A percentile compares a stretch with the other conserved stretches of the same genome.
Evolutionary conservation across 2,329 filamentous ascomycete species (phyloP).

Genomic region (Botrytis byssoidea): DNA sequence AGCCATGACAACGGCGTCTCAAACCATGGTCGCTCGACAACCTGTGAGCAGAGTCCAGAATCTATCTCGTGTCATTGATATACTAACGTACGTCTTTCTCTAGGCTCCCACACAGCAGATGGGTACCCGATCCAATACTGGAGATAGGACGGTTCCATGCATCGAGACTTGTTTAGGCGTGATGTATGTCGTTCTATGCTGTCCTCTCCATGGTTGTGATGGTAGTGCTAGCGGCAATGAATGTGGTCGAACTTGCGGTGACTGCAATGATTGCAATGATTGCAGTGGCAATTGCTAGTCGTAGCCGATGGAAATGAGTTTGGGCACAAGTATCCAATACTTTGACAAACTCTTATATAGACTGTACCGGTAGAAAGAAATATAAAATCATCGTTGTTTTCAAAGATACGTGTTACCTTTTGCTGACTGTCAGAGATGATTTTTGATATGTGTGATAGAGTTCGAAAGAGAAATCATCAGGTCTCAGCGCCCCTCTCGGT

Average conservation of each 20-base stretch:
- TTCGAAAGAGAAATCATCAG: neutral
- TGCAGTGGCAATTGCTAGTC: neutral
- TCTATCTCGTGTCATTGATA: neutral
- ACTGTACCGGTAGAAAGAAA: too few species aligned
- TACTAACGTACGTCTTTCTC: neutral
- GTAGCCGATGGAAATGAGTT: neutral
- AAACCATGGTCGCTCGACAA: neutral
- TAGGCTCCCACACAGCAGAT: neutral
- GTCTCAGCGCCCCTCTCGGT: neutral
- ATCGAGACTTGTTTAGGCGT: fast-evolving
- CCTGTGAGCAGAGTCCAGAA: neutral
- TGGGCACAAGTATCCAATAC: neutral
- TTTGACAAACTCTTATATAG: neutral
- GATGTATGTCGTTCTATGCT: neutral
- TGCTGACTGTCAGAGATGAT: neutral
- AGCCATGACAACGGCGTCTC: neutral
- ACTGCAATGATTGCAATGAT: neutral
- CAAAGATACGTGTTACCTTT: too few species aligned
- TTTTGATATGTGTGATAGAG: neutral
- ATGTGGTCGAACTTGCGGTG: neutral
- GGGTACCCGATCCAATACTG: too few species aligned
- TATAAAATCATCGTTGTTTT: neutral
- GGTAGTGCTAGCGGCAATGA: neutral
- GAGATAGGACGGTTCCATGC: fast-evolving
- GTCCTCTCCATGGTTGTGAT: neutral